Evolutionary conservation across 2,329 filamentous ascomycete species (phyloP).

Genomic region (Escovopsis sp.): DNA sequence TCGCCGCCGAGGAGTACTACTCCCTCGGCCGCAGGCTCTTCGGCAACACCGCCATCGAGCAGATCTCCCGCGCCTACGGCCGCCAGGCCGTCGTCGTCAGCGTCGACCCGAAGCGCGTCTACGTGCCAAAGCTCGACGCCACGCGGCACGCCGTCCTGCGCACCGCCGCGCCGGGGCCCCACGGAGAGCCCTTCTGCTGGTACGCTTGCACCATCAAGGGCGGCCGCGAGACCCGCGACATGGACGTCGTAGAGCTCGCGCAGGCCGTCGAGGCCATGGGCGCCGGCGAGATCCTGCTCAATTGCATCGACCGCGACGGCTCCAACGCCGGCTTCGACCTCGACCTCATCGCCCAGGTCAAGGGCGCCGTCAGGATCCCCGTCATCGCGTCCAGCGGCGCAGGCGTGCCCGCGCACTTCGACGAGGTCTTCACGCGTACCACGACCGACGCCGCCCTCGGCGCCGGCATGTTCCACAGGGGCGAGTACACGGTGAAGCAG

Average conservation of each 20-base stretch:
- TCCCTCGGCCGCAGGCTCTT: slow-evolving; percentile 50
- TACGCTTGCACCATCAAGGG: slow-evolving; percentile 97
- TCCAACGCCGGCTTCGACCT: slow-evolving; percentile 90
- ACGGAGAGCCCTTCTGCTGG: slow-evolving; percentile 77
- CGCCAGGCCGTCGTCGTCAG: slow-evolving; percentile 94
- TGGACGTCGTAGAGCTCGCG: slow-evolving; percentile 80
- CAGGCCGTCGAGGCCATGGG: slow-evolving; percentile 93
- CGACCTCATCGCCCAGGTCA: slow-evolving; percentile 80
- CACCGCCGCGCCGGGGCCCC: slow-evolving; percentile 55
- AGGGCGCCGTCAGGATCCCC: slow-evolving; percentile 73
- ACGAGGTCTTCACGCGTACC: slow-evolving; percentile 77
- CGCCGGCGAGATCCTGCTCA: slow-evolving; percentile 82
- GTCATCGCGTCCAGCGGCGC: slow-evolving; percentile 93
- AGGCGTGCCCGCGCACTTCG: slow-evolving; percentile 75
- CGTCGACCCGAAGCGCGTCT: slow-evolving; percentile 84
- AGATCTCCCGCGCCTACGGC: slow-evolving; percentile 85
- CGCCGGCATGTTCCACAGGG: slow-evolving; percentile 94
- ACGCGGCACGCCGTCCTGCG: slow-evolving; percentile 58
- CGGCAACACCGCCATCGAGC: slow-evolving; percentile 85
- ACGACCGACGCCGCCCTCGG: slow-evolving; percentile 83
- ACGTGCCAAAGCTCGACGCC: slow-evolving; percentile 59
- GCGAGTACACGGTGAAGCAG: slow-evolving; percentile 85
- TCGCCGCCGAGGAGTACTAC: slow-evolving; percentile 85
- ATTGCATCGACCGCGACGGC: slow-evolving; percentile 95
- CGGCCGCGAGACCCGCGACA: slow-evolving; percentile 81